Evolutionary conservation across 805 yeast genomes (phyloP), one percentile per base, ranked within the genome.

Genomic region (Candida argentea): DNA sequence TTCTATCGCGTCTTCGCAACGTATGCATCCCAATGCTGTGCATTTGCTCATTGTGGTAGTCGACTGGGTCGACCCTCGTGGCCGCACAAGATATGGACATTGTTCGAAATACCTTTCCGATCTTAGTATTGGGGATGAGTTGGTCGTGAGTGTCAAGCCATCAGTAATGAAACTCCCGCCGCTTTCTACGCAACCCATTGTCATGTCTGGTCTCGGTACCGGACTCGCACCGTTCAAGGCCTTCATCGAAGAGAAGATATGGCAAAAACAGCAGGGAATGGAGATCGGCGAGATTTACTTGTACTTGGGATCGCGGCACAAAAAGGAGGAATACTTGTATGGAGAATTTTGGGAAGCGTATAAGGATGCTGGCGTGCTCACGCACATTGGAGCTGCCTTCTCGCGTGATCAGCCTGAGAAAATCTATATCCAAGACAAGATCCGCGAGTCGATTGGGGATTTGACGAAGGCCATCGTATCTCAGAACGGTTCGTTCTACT

Each of bases 201-300:
- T 89, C 39, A 89, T 89, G 97, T 79, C 94, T 43, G 97, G 97
- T 44, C 68, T 89, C 42, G 97, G 97, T 60, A 89, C 97, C 29
- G 97, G 97, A 40, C 71, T 89, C 46, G 97, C 97, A 16, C 97
- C 97, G 28, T 89, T 89, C 77, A 89, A 89, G 67, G 97, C 97
- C 0, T 86, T 89, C 49, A 72, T 89, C 32, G 97, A 89, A 57
- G 96, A 89, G 60, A 86, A 86, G 66, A 72, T 79, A 48, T 86
- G 89, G 85, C 97, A 89, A 64, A 66, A 77, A 48, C 71, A 78
- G 43, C 94, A 86, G 52, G 97, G 97, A 28, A 53, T 69, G 52
- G 82, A 79, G 42, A 83, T 89, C 52, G 97, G 97, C 28, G 89
- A 81, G 31, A 73, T 87, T 32, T 87, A 71, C 65, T 63, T 89